Evolutionary conservation across 2,329 filamentous ascomycete species (phyloP).

Genomic region (Aaosphaeria pasadenensis): DNA sequence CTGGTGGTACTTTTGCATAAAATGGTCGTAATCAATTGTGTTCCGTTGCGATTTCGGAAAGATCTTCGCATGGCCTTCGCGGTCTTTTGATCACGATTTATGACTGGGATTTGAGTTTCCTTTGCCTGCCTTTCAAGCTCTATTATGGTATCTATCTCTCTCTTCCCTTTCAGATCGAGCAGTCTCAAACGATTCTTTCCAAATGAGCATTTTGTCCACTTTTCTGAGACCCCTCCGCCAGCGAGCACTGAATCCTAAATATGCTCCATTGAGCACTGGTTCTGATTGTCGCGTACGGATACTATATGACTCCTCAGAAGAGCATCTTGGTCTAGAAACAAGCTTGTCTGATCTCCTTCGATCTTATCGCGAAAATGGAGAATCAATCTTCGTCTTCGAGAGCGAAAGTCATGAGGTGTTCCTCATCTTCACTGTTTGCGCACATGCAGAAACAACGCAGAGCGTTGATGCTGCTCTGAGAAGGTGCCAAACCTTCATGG

Average conservation of each 20-base stretch:
- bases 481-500: conserved; percentile 1
- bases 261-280: background rate
- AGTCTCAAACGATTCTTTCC: background rate
- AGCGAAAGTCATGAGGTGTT: background rate
- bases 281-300: background rate
- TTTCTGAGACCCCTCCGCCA: background rate
- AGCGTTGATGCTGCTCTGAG: conserved; percentile 1
- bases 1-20: too few species aligned
- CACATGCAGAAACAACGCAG: background rate
- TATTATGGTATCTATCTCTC: too few species aligned
- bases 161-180: background rate
- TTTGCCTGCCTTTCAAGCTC: too few species aligned
- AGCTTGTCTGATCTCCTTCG: background rate
- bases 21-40: too few species aligned
- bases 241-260: background rate
- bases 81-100: too few species aligned
- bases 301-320: background rate
- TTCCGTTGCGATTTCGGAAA: too few species aligned
- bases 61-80: too few species aligned
- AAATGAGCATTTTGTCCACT: background rate
- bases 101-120: too few species aligned
- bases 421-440: background rate
- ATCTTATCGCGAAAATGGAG: background rate
- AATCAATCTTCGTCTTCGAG: background rate
- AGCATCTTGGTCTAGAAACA: background rate